phyloP scores from a whole-genome alignment of 495 filamentous ascomycete genomes.

The Neurospora discreta region DNA sequence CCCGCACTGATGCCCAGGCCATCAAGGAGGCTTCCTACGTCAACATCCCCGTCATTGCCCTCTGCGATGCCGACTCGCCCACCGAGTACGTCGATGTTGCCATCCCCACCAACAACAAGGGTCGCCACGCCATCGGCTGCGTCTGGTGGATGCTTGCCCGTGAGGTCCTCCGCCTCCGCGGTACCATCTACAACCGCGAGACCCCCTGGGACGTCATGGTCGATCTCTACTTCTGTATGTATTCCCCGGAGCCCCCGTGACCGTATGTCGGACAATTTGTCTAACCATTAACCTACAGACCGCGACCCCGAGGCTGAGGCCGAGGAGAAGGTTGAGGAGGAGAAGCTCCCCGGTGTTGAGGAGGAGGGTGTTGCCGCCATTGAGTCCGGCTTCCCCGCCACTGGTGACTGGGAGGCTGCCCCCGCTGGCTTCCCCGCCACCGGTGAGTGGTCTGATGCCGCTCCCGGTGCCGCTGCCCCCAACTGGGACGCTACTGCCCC shows the following conservation, averaged over 20 bases:
- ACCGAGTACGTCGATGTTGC: slow-evolving; percentile 99
- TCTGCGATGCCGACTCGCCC: slow-evolving; percentile 98
- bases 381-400: slow-evolving; percentile 57
- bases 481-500: slow-evolving; percentile 59
- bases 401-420: slow-evolving; percentile 62
- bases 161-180: slow-evolving; percentile 97
- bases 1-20: slow-evolving; percentile 97
- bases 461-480: slow-evolving; percentile 45
- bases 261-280: not conserved
- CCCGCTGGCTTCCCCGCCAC: slow-evolving; percentile 52
- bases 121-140: slow-evolving; percentile 93
- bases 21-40: slow-evolving; percentile 99
- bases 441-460: slow-evolving; percentile 34
- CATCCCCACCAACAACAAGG: slow-evolving; percentile 99
- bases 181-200: slow-evolving; percentile 87
- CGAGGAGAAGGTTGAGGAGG: slow-evolving; percentile 70
- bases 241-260: not conserved
- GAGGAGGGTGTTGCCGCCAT: slow-evolving; percentile 72
- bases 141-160: slow-evolving; percentile 99
- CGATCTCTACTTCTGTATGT: slow-evolving; percentile 94
- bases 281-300: slow-evolving; percentile 39
- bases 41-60: slow-evolving; percentile 98
- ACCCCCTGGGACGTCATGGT: slow-evolving; percentile 97
- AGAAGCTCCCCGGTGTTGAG: slow-evolving; percentile 66
- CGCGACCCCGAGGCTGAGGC: slow-evolving; percentile 98